A percentile compares a stretch with the other conserved stretches of the same genome.
These are phyloP conservation scores for Penicillium sp. DNA, from an alignment of 2,329 filamentous ascomycete genomes.

Conservation along the genomic window DNA sequence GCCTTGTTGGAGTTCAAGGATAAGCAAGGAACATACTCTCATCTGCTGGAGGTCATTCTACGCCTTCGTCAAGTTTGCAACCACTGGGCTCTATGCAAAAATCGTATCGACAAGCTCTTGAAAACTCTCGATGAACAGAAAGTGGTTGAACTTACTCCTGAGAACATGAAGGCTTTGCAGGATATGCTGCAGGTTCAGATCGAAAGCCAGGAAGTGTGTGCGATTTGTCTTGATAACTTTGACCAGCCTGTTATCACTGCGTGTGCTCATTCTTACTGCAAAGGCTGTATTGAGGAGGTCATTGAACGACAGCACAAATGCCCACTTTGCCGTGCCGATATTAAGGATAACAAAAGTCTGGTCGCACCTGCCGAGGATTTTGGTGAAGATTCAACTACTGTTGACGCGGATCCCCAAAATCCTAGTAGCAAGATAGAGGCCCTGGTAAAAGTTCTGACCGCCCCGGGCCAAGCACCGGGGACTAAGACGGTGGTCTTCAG, in stretches of 20 bases:
- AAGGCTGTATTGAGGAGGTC: slow-evolving; percentile 69
- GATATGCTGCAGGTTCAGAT: slow-evolving; percentile 73
- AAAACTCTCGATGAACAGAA: slow-evolving; percentile 66
- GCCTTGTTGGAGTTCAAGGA: slow-evolving; percentile 62
- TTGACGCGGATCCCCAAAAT: slow-evolving; percentile 60
- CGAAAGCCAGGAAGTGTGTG: slow-evolving; percentile 78
- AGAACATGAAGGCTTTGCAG: slow-evolving; percentile 72
- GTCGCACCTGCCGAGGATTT: slow-evolving; percentile 65
- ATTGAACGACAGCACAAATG: slow-evolving; percentile 77
- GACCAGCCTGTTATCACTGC: slow-evolving; percentile 76
- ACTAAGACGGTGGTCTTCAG: slow-evolving; percentile 83
- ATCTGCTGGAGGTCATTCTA: slow-evolving; percentile 77
- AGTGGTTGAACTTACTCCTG: slow-evolving; percentile 67
- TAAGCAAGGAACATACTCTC: slow-evolving; percentile 61
- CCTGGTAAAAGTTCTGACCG: slow-evolving; percentile 71
- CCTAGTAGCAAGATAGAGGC: slow-evolving; percentile 83
- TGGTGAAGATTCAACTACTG: slow-evolving; percentile 49
- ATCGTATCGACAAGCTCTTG: slow-evolving; percentile 72
- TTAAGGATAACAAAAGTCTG: slow-evolving; percentile 61
- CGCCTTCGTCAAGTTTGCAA: slow-evolving; percentile 84
- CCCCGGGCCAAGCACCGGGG: slow-evolving; percentile 61
- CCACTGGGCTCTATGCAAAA: slow-evolving; percentile 79
- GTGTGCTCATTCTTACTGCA: slow-evolving; percentile 80
- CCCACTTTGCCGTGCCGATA: slow-evolving; percentile 75
- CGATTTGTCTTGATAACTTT: slow-evolving; percentile 74